phyloP scores from a whole-genome alignment of 306 rosid species.

The Ziziphus jujuba region DNA sequence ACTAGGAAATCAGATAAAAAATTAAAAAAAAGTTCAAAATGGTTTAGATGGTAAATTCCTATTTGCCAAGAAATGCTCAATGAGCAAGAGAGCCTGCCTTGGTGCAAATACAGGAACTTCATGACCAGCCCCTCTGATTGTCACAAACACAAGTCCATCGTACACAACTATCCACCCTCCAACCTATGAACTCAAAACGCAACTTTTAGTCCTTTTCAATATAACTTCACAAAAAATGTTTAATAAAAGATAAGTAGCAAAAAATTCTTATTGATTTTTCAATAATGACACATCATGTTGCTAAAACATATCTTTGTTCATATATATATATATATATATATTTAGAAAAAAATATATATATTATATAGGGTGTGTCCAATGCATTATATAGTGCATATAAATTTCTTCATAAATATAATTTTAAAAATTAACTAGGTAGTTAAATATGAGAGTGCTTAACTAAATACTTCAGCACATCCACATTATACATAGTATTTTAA shows the following conservation, averaged over 20 bases:
- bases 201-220: neutral
- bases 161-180: slow-evolving; percentile 52
- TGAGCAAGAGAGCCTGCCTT: slow-evolving; percentile 32
- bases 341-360: no score
- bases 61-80: slow-evolving; percentile 35
- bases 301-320: no score
- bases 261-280: neutral
- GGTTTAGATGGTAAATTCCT: slow-evolving; percentile 33
- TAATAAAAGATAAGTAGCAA: neutral
- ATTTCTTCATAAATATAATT: no score
- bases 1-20: no score
- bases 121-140: slow-evolving; percentile 51
- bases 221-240: neutral
- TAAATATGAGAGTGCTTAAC: no score
- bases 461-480: no score
- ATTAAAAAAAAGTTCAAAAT: slow-evolving; percentile 12
- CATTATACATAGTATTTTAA: no score
- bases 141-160: slow-evolving; percentile 46
- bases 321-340: no score
- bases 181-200: slow-evolving; percentile 22
- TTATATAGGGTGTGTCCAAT: no score
- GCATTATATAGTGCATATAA: no score
- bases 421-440: no score
- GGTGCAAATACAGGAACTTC: slow-evolving; percentile 44
- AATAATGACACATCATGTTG: no score